A percentile compares a stretch with the other conserved stretches of the same genome.
phyloP scores from a whole-genome alignment of 768 basidiomycete species.

The Rhodotorula graminis region DNA sequence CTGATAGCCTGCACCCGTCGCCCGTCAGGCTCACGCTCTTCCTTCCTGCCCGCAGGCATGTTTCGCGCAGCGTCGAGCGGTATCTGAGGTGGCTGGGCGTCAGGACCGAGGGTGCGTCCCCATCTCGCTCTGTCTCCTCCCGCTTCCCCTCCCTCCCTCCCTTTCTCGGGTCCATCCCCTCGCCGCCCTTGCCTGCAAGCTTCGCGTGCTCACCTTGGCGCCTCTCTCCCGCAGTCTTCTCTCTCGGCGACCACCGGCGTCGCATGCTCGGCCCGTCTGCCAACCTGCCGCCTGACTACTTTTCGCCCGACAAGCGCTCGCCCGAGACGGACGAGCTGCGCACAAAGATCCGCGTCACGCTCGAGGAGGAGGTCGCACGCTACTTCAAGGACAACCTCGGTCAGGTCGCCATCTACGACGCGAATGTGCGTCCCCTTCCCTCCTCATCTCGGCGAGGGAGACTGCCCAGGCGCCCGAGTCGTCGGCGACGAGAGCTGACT shows the following conservation, averaged over 20 bases:
- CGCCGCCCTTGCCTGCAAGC: too few species aligned
- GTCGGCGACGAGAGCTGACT: too few species aligned
- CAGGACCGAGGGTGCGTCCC: conserved; percentile 60
- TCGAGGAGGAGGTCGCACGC: conserved; percentile 81
- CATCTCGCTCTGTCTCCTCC: too few species aligned
- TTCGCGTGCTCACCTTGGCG: too few species aligned
- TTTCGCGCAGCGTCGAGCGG: conserved; percentile 89
- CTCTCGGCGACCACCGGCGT: conserved; percentile 88
- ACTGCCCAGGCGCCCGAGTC: too few species aligned
- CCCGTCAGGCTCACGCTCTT: too few species aligned
- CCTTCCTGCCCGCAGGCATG: conserved; percentile 65
- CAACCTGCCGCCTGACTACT: conserved; percentile 87
- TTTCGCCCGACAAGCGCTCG: conserved; percentile 62
- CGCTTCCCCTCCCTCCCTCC: neutral
- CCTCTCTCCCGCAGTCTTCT: conserved; percentile 58
- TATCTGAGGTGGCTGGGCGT: conserved; percentile 98
- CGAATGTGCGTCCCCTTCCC: conserved; percentile 55
- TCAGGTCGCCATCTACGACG: conserved; percentile 97
- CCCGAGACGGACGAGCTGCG: conserved; percentile 71
- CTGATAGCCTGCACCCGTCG: neutral
- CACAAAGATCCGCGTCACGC: conserved; percentile 67
- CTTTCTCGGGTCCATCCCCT: too few species aligned
- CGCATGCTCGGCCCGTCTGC: conserved; percentile 83
- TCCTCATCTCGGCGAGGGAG: too few species aligned
- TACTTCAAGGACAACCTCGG: conserved; percentile 74